A percentile compares a stretch with the other conserved stretches of the same genome.
phyloP scores from a whole-genome alignment of 1,284 basidiomycete species.

The Moesziomyces sp. region DNA sequence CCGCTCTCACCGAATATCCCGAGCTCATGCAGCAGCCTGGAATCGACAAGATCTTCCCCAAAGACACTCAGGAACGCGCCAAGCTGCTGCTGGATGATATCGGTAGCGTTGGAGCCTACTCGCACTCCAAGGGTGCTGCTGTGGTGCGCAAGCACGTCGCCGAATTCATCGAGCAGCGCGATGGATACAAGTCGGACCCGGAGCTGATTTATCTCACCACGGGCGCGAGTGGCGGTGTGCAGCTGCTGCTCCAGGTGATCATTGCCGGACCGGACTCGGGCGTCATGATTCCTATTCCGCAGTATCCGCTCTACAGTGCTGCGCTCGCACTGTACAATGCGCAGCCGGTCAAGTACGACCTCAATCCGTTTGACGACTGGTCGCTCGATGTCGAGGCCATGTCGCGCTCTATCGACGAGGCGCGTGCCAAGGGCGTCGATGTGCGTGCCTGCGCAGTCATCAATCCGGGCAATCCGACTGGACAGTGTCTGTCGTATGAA shows the following conservation, averaged over 20 bases:
- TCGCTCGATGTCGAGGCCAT: constrained; percentile 81
- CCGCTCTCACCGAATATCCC: constrained; percentile 91
- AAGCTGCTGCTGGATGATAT: constrained; percentile 84
- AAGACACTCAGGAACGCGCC: constrained; percentile 85
- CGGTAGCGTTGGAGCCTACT: constrained; percentile 94
- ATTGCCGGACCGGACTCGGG: constrained; percentile 76
- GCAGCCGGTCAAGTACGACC: constrained; percentile 85
- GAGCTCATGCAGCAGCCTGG: constrained; percentile 81
- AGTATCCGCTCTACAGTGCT: constrained; percentile 97
- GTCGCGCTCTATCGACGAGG: constrained; percentile 76
- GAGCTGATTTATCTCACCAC: constrained; percentile 91
- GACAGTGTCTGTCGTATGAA: constrained; percentile 55
- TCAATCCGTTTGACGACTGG: constrained; percentile 86
- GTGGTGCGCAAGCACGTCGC: constrained; percentile 89
- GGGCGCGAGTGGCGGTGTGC: constrained; percentile 91
- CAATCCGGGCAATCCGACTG: constrained; percentile 67
- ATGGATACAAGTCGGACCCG: constrained; percentile 78
- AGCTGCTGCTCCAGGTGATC: constrained; percentile 84
- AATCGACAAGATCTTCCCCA: constrained; percentile 76
- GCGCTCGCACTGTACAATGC: constrained; percentile 87
- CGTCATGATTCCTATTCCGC: constrained; percentile 94
- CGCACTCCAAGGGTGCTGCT: constrained; percentile 91
- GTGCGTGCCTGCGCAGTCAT: constrained; percentile 64
- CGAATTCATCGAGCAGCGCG: constrained; percentile 78
- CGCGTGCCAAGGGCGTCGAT: constrained; percentile 73